Evolutionary conservation across 1,284 basidiomycete genomes (phyloP).

Genomic region (Cryptococcus floricola): DNA sequence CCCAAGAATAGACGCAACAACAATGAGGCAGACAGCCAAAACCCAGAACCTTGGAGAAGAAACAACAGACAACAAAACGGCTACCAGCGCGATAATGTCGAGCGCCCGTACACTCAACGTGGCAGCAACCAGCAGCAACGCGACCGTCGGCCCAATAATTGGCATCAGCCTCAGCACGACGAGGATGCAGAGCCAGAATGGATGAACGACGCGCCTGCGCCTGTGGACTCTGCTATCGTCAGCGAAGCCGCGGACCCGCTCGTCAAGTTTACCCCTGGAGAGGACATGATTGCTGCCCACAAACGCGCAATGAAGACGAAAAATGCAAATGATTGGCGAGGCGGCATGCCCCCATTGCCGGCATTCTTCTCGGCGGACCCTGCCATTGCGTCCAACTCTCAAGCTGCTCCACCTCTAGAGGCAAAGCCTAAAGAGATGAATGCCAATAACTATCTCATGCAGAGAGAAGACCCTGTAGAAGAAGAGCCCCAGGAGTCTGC

Average conservation of each 20-base stretch:
- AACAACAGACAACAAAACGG: slow-evolving; percentile 1
- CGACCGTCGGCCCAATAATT: slow-evolving; percentile 5
- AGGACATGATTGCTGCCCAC: slow-evolving; percentile 46
- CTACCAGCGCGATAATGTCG: slow-evolving; percentile 3
- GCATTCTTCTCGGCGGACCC: slow-evolving; percentile 25
- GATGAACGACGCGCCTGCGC: slow-evolving; percentile 36
- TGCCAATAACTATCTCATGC: slow-evolving; percentile 37
- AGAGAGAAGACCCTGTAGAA: slow-evolving; percentile 17
- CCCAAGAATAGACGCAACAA: slow-evolving; percentile 8
- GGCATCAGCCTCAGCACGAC: slow-evolving; percentile 15
- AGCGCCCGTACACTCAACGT: not conserved
- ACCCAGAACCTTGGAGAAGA: slow-evolving; percentile 14
- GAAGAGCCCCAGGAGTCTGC: slow-evolving; percentile 13
- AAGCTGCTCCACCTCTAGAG: slow-evolving; percentile 5
- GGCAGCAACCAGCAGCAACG: not conserved
- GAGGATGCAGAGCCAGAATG: slow-evolving; percentile 41
- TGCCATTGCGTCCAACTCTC: slow-evolving; percentile 12
- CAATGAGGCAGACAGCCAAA: not conserved
- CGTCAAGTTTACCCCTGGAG: slow-evolving; percentile 37
- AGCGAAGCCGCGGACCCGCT: slow-evolving; percentile 20
- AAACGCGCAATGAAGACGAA: slow-evolving; percentile 35
- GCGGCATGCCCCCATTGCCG: slow-evolving; percentile 4
- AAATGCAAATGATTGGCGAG: slow-evolving; percentile 15
- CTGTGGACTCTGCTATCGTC: slow-evolving; percentile 29
- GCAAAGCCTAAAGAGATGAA: slow-evolving; percentile 37